Evolutionary conservation across 2,329 filamentous ascomycete genomes (phyloP), one percentile per base, ranked within the genome.

Genomic region (Uncinocarpus reesii): DNA sequence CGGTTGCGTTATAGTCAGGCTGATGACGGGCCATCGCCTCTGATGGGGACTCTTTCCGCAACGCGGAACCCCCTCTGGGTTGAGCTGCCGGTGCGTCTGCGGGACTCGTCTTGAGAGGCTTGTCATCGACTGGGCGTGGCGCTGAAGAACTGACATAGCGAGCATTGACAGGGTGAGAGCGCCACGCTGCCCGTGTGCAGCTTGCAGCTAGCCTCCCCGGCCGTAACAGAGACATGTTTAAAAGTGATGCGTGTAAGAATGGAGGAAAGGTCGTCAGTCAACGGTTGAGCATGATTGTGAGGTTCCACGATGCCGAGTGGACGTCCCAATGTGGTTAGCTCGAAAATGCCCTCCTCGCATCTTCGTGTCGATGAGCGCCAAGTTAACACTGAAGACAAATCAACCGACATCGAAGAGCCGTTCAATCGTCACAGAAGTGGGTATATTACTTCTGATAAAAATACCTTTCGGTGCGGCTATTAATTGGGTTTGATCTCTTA

Each of bases 1-100:
- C 76, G 43, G 81, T 81, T 36, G 83, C 83, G 56, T 77, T 76
- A 66, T 93, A 95, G 64, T 95, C 83, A 52, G 86, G 87, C 59
- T 84, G 76, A 65, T 92, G 86, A 56, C 72, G 74, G 56, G 74
- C 65, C 61, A 72, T 69, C 52, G 70, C 73, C 58, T 76, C 68
- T 10, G 66, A 62, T 29, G 76, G 65, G 18, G 61, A 65, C 55
- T 79, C 69, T 56, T 74, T 63, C 51, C 69, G 70, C 56, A 76
- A 72, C 65, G 78, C 62, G 18, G 70, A 71, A 53, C 63, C 66
- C 42, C 57, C 60, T 57, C 61, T 62, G 52, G 57, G 53, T 55
- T 62, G 60, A 47, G 61, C 58, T 49, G 63, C 59, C 51, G 71
- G 70, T 53, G 72, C 69, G 57, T 71, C 68, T 49, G 64, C 56